Base-by-base conservation (phyloP, 352 stramenopile genomes). In the Phytophthora megakarya region DNA sequence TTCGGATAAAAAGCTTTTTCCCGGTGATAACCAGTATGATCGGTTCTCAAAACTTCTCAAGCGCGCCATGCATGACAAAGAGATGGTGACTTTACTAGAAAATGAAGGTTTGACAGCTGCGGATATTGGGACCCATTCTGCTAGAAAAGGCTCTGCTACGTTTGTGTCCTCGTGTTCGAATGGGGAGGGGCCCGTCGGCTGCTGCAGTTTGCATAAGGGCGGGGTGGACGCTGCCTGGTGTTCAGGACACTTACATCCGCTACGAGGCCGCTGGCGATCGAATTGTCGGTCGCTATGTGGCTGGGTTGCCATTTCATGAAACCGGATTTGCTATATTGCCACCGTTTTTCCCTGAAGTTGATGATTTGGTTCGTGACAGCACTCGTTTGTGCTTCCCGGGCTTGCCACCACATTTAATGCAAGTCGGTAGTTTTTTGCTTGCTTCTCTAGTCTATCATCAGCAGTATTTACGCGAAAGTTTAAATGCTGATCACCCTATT, bases 231-330 rank as follows among this genome's bases (percentile, higher is more conserved):
- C 21, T 77, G 1, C 54, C 38, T 30, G 50, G 60, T 19, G 59
- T 73, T 7, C n/a, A n/a, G n/a, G n/a, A n/a, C 59, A 63, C 59
- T 1, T 73, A 66, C 38, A 51, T 73, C 35, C 55, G 64, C 1
- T 71, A 71, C n/a, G 59, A 73, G n/a, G 42, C 43, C 0, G 63
- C 63, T 22, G 69, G 63, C 35, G 63, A 76, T 26, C 39, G 40
- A 23, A 33, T 64, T 28, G 50, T 73, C 0, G 69, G 64, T 3
- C 61, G 54, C 22, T 68, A 65, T 37, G 54, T 76, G 2, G 21
- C 35, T 40, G 68, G 68, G 21, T 19, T 72, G 13, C 57, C 58
- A 6, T 66, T 70, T 33, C 26, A 50, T 22, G 44, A 25, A 0
- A 37, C 52, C 2, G 45, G 59, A 8, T 76, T 72, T 61, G 37